A percentile compares a stretch with the other conserved stretches of the same genome.
Conservation (phyloP, 2,329 filamentous ascomycete species). For the Cladophialophora yegresii region DNA sequence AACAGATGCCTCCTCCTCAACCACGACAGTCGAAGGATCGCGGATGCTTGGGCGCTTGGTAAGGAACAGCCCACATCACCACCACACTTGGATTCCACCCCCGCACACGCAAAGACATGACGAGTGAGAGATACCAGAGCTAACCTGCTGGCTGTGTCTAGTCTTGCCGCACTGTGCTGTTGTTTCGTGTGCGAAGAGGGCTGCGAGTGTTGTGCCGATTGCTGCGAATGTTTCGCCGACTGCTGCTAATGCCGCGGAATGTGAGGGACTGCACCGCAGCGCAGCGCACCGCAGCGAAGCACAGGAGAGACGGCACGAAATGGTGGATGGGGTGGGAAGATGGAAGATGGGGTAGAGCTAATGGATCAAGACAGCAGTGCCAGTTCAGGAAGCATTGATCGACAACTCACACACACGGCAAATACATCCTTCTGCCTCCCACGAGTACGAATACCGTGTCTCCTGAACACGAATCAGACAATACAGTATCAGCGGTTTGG, state of each 20-base stretch:
- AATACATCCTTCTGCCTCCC: background rate
- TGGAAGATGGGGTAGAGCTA: background rate
- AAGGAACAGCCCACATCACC: constrained; percentile 23
- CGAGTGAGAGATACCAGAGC: background rate
- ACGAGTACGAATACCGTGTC: background rate
- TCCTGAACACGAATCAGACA: background rate
- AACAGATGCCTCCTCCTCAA: background rate
- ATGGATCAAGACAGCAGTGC: background rate
- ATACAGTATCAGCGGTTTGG: background rate
- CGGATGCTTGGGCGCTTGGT: constrained; percentile 57
- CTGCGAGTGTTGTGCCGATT: constrained; percentile 66
- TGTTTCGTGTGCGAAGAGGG: constrained; percentile 66
- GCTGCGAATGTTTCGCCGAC: constrained; percentile 52
- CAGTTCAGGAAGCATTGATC: background rate
- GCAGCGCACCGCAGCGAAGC: background rate
- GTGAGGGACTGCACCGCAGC: background rate
- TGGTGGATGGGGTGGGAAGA: background rate
- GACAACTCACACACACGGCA: background rate
- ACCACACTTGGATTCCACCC: background rate
- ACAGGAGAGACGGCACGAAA: background rate
- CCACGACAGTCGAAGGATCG: constrained; percentile 50
- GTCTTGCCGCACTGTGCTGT: constrained; percentile 61
- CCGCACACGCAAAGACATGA: background rate
- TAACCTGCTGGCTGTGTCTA: constrained; percentile 32
- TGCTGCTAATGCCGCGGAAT: constrained; percentile 32